These are phyloP conservation scores for Apium graveolens DNA, from an alignment of 129 eudicot species.

Conservation along the genomic window DNA sequence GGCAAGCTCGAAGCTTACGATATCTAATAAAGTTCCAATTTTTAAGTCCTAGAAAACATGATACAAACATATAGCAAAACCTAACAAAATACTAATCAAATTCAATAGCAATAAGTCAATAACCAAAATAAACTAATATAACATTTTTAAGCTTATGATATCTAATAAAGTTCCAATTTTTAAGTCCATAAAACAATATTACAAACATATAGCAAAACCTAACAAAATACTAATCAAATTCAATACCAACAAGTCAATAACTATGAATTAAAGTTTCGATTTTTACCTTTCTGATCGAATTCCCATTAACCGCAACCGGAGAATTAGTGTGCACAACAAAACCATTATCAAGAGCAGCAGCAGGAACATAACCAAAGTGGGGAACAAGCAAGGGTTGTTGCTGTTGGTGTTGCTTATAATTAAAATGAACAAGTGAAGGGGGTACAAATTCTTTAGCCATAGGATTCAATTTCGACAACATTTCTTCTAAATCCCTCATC, in stretches of 20 bases:
- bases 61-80: not conserved
- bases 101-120: not conserved
- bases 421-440: conserved; percentile 25
- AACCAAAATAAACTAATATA: not conserved
- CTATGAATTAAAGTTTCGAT: too few relatives aligned
- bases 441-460: conserved; percentile 86
- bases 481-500: conserved; percentile 71
- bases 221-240: not conserved
- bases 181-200: not conserved
- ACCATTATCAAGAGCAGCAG: conserved; percentile 30
- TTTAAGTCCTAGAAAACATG: not conserved
- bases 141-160: not conserved
- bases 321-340: conserved; percentile 41
- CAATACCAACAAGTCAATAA: not conserved
- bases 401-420: conserved; percentile 18
- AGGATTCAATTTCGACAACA: conserved; percentile 73
- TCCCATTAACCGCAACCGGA: conserved; percentile 30
- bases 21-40: not conserved
- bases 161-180: not conserved
- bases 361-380: conserved; percentile 41
- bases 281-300: conserved; percentile 32
- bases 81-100: not conserved
- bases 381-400: conserved; percentile 16
- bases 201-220: not conserved
- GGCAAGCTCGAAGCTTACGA: not conserved